These are phyloP conservation scores for Tubosaeta sp. DNA, from an alignment of 768 basidiomycete species.

Conservation along the genomic window DNA sequence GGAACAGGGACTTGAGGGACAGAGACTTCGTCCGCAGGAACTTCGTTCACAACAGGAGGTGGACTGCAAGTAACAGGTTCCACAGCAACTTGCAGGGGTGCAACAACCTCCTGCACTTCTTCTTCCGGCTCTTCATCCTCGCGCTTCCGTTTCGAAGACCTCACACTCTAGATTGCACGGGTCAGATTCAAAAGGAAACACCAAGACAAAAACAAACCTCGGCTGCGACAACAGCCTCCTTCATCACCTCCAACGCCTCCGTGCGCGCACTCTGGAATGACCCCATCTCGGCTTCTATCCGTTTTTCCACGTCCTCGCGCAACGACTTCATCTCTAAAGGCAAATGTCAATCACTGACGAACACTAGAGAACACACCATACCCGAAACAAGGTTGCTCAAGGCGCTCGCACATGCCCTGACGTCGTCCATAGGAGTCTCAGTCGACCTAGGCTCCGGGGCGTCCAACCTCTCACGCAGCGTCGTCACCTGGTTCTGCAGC, in stretches of 20 bases:
- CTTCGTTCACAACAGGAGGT: background rate
- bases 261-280: slow-evolving; percentile 38
- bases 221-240: slow-evolving; percentile 32
- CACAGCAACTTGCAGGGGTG: background rate
- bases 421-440: slow-evolving; percentile 17
- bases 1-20: slow-evolving; percentile 4
- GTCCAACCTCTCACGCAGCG: slow-evolving; percentile 20
- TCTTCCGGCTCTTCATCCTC: slow-evolving; percentile 34
- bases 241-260: slow-evolving; percentile 36
- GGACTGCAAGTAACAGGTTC: background rate
- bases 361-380: slow-evolving; percentile 18
- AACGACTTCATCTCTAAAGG: slow-evolving; percentile 42
- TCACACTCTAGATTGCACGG: slow-evolving; percentile 23
- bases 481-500: slow-evolving; percentile 18
- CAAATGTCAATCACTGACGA: background rate
- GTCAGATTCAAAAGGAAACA: slow-evolving; percentile 17
- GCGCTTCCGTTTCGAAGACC: slow-evolving; percentile 64
- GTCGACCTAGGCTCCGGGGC: slow-evolving; percentile 3
- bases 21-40: background rate
- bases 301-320: slow-evolving; percentile 39
- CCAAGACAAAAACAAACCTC: slow-evolving; percentile 24
- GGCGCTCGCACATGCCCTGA: slow-evolving; percentile 30
- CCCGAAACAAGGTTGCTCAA: slow-evolving; percentile 42
- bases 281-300: slow-evolving; percentile 45
- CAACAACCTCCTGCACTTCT: background rate